Conservation (phyloP, 108 stramenopile species). For the Cyclotella baltica region DNA sequence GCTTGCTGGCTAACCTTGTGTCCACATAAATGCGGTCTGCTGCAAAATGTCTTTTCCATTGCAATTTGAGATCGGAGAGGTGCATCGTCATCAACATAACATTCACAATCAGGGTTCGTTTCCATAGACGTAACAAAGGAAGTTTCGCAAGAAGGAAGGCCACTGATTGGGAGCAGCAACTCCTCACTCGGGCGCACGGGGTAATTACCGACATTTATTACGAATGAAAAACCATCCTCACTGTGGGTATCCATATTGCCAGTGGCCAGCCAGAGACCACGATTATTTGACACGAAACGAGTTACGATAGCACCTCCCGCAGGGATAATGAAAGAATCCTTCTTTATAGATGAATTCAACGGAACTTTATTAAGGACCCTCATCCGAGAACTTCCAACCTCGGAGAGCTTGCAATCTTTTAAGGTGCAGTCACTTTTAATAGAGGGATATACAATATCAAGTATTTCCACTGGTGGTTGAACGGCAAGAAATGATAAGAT, state of each 20-base stretch:
- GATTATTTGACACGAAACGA: constrained; percentile 6
- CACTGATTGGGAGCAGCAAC: constrained; percentile 19
- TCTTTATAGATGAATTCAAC: constrained; percentile 4
- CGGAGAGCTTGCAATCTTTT: constrained; percentile 10
- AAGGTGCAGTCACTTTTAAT: constrained; percentile 13
- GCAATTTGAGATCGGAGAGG: constrained; percentile 4
- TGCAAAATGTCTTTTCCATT: constrained; percentile 13
- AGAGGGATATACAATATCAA: constrained; percentile 29
- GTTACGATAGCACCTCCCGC: constrained; percentile 40
- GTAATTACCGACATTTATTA: constrained; percentile 31
- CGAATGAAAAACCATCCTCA: constrained; percentile 33
- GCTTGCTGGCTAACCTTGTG: no score
- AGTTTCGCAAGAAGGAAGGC: constrained; percentile 29
- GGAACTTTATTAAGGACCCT: constrained; percentile 17
- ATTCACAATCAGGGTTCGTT: constrained; percentile 30
- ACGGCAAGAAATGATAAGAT: no score
- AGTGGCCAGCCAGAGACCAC: constrained; percentile 33
- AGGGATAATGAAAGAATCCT: constrained; percentile 42
- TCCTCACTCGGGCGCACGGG: constrained; percentile 14
- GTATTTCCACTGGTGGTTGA: constrained; percentile 45
- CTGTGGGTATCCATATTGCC: constrained; percentile 34
- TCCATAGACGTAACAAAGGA: constrained; percentile 7
- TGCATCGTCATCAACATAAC: constrained; percentile 30
- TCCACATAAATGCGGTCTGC: constrained; percentile 25
- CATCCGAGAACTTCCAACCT: constrained; percentile 2